Percentiles rank a stretch among this genome's conserved stretches.
phyloP scores from a whole-genome alignment of 495 filamentous ascomycete species.

The Penicillium nucicola region DNA sequence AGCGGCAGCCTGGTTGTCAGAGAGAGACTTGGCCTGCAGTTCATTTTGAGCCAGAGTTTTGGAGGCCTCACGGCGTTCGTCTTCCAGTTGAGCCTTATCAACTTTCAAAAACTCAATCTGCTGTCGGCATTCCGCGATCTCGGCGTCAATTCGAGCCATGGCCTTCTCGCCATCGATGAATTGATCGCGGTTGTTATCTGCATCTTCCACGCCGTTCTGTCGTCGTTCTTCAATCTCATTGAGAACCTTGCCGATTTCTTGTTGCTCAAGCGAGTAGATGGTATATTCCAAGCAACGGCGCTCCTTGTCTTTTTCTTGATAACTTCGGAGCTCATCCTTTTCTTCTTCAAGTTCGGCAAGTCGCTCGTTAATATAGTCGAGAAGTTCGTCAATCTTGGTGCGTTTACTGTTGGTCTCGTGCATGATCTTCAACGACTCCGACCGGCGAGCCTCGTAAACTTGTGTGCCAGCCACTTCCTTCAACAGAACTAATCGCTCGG shows the following conservation, averaged over 20 bases:
- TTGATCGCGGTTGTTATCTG: constrained; percentile 72
- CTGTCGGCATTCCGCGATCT: constrained; percentile 75
- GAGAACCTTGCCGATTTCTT: constrained; percentile 69
- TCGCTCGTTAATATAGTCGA: constrained; percentile 87
- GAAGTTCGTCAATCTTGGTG: constrained; percentile 85
- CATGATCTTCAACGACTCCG: constrained; percentile 95
- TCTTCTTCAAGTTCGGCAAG: constrained; percentile 91
- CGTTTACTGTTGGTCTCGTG: constrained; percentile 92
- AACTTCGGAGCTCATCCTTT: constrained; percentile 89
- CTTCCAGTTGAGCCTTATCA: constrained; percentile 85
- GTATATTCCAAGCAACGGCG: constrained; percentile 90
- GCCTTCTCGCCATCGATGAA: constrained; percentile 80
- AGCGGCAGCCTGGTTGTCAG: constrained; percentile 75
- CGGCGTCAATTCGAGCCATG: constrained; percentile 69
- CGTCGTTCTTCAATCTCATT: constrained; percentile 81
- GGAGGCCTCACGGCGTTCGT: constrained; percentile 79
- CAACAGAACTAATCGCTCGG: constrained; percentile 78
- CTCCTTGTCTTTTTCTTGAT: constrained; percentile 93
- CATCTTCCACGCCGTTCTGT: constrained; percentile 75
- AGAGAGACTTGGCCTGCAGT: constrained; percentile 74
- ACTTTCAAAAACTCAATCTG: constrained; percentile 81
- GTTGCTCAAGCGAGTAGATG: constrained; percentile 85
- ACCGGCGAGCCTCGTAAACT: constrained; percentile 87
- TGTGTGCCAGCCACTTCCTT: constrained; percentile 98
- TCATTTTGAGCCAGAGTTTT: constrained; percentile 79